phyloP scores from a whole-genome alignment of 2,329 filamentous ascomycete species.

The Seiridium unicorne region DNA sequence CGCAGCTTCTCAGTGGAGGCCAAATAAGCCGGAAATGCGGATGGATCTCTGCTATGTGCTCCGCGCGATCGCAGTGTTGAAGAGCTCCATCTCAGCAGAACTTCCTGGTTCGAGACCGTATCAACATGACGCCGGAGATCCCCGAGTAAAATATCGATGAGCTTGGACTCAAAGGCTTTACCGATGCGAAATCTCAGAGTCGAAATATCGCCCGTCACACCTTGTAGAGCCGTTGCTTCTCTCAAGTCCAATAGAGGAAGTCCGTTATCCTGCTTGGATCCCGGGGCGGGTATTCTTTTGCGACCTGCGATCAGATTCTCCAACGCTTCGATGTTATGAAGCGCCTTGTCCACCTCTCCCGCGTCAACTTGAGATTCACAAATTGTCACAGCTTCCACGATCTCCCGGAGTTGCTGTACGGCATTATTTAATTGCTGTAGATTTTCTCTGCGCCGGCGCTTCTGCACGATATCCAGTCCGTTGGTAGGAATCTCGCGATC shows the following conservation, averaged over 20 bases:
- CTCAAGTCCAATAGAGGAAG: slow-evolving; percentile 66
- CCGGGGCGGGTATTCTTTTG: slow-evolving; percentile 6
- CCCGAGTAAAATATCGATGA: slow-evolving; percentile 72
- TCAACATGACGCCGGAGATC: slow-evolving; percentile 82
- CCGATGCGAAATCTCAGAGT: slow-evolving; percentile 79
- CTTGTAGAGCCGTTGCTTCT: slow-evolving; percentile 74
- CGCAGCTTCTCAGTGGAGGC: slow-evolving; percentile 70
- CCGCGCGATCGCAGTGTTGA: slow-evolving; percentile 72
- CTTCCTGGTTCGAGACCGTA: slow-evolving; percentile 67
- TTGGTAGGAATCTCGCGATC: slow-evolving; percentile 85
- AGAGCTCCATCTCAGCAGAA: slow-evolving; percentile 81
- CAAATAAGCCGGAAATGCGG: slow-evolving; percentile 76
- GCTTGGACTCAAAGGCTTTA: slow-evolving; percentile 79
- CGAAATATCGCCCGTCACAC: slow-evolving; percentile 74
- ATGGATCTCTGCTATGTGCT: slow-evolving; percentile 63
- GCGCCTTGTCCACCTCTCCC: slow-evolving; percentile 78
- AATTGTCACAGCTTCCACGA: slow-evolving; percentile 70
- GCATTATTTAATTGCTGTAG: slow-evolving; percentile 78
- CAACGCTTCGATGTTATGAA: slow-evolving; percentile 73
- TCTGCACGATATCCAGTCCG: slow-evolving; percentile 81
- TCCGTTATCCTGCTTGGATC: slow-evolving; percentile 24
- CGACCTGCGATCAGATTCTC: slow-evolving; percentile 76
- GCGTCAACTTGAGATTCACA: slow-evolving; percentile 82
- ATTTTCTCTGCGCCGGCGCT: slow-evolving; percentile 80
- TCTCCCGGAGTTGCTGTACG: slow-evolving; percentile 76